Evolutionary conservation across 2,329 filamentous ascomycete species (phyloP).

Genomic region (Apiospora malaysiana): DNA sequence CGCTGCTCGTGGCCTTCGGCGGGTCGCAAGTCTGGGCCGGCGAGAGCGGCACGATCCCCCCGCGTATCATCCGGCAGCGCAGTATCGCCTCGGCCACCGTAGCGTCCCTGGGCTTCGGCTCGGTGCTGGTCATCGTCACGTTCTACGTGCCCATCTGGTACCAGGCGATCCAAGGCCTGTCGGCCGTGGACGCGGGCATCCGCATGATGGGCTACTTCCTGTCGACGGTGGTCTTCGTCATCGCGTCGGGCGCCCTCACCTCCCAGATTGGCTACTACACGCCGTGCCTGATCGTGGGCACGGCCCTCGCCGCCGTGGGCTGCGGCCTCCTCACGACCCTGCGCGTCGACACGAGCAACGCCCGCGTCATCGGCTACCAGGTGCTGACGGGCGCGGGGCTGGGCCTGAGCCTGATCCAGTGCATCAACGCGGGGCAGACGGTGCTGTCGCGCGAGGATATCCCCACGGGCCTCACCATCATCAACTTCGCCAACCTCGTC

Average conservation of each 20-base stretch:
- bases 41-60: neutral
- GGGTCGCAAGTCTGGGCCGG: neutral
- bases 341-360: constrained; percentile 39
- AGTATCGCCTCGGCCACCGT: neutral
- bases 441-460: constrained; percentile 44
- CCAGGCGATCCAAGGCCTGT: constrained; percentile 49
- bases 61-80: neutral
- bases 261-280: constrained; percentile 51
- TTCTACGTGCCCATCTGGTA: constrained; percentile 60
- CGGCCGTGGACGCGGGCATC: constrained; percentile 50
- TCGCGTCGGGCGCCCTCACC: constrained; percentile 45
- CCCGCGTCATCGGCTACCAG: constrained; percentile 47
- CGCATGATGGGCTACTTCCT: constrained; percentile 49
- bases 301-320: constrained; percentile 47
- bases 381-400: constrained; percentile 51
- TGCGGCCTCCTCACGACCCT: constrained; percentile 50
- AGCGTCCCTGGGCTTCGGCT: neutral
- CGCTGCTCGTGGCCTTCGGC: neutral
- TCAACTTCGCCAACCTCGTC: constrained; percentile 49
- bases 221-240: constrained; percentile 47
- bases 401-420: constrained; percentile 49
- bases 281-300: constrained; percentile 50
- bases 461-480: constrained; percentile 44
- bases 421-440: constrained; percentile 51
- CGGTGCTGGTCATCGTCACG: neutral